These are phyloP conservation scores for Lippia alba DNA, from an alignment of 305 asterid species.

Conservation along the genomic window DNA sequence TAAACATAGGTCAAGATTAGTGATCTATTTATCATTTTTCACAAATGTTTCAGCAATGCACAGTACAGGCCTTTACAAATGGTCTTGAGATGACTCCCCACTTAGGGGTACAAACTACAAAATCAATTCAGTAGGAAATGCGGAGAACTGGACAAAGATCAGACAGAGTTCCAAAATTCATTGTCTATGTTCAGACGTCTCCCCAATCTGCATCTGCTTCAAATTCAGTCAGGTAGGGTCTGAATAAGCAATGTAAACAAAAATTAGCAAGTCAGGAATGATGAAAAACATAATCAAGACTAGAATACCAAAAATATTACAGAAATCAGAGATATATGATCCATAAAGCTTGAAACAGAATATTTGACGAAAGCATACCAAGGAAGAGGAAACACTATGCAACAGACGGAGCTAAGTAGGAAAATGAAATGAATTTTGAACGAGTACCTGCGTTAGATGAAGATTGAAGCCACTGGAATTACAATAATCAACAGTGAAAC, in stretches of 20 bases:
- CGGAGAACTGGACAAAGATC: slow-evolving; percentile 12
- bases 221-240: background rate
- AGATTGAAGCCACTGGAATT: background rate
- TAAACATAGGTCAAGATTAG: slow-evolving; percentile 41
- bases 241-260: background rate
- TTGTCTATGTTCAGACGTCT: background rate
- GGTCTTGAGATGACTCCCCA: slow-evolving; percentile 9
- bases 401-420: background rate
- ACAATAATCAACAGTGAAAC: background rate
- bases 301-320: background rate
- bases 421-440: slow-evolving; percentile 23
- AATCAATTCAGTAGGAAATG: slow-evolving; percentile 15
- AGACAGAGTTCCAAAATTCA: slow-evolving; percentile 9
- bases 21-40: slow-evolving; percentile 41
- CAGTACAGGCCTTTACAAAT: slow-evolving; percentile 15
- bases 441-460: slow-evolving; percentile 27
- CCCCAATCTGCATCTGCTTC: slow-evolving; percentile 22
- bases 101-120: slow-evolving; percentile 18
- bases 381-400: too few species aligned
- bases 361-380: slow-evolving; percentile 1
- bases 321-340: background rate
- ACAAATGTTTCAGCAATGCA: slow-evolving; percentile 1
- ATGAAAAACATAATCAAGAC: background rate
- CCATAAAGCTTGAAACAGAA: background rate
- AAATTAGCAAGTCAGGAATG: background rate